A percentile compares a stretch with the other conserved stretches of the same genome.
phyloP scores from a whole-genome alignment of 2,329 filamentous ascomycete species.

The Penicillium griseofulvum region DNA sequence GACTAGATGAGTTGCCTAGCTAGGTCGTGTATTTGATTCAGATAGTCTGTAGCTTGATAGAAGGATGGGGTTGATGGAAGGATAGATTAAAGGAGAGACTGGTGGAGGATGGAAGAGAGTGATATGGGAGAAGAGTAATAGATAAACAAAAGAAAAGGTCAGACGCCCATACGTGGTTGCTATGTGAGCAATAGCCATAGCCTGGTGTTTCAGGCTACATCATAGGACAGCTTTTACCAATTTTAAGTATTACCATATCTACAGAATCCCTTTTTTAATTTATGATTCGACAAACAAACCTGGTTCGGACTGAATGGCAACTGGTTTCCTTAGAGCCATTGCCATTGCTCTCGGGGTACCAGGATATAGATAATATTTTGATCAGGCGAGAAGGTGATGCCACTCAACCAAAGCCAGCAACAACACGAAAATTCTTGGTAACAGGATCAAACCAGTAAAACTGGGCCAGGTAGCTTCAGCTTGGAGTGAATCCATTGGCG shows the following conservation, averaged over 20 bases:
- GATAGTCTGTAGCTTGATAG: not conserved
- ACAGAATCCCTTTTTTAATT: too few relatives aligned
- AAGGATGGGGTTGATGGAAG: not conserved
- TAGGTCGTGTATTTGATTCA: not conserved
- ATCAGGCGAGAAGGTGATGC: conserved; percentile 43
- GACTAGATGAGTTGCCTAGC: not conserved
- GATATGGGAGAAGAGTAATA: not conserved
- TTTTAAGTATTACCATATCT: not conserved
- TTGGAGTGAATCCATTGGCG: conserved; percentile 34
- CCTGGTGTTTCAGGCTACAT: not conserved
- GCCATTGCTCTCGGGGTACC: too few relatives aligned
- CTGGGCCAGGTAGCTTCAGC: conserved; percentile 37
- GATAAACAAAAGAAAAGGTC: not conserved
- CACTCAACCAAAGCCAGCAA: conserved; percentile 43
- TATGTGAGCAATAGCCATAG: not conserved
- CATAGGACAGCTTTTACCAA: not conserved
- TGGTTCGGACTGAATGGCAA: not conserved
- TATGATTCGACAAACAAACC: not conserved
- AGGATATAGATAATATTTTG: conserved; percentile 16
- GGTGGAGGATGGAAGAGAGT: not conserved
- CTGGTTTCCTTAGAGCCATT: too few relatives aligned
- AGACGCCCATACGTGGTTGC: not conserved
- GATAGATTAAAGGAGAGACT: not conserved
- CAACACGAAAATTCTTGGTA: conserved; percentile 37
- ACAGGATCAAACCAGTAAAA: conserved; percentile 43